phyloP scores from a whole-genome alignment of 176 grass and related monocot species.

The Pontederia crassipes region DNA sequence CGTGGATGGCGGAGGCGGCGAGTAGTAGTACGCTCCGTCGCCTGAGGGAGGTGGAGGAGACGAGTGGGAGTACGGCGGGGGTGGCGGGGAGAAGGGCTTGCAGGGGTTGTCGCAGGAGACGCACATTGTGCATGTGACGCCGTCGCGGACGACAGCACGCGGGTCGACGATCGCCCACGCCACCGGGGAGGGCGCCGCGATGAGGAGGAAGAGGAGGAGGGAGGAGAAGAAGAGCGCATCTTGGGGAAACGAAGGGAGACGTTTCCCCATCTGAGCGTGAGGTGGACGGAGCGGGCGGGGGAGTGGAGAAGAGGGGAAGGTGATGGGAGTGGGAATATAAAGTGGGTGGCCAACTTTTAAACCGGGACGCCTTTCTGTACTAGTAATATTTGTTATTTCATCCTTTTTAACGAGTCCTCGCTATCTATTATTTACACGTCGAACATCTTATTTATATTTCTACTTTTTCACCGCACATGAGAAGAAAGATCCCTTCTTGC shows the following conservation, averaged over 20 bases:
- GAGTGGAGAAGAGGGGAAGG: background rate
- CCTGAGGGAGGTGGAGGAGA: slow-evolving; percentile 10
- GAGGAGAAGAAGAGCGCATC: background rate
- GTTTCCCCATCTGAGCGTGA: slow-evolving; percentile 2
- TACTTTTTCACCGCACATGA: too few species aligned
- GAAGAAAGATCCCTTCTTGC: too few species aligned
- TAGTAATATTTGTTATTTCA: too few species aligned
- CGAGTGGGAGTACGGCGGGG: slow-evolving; percentile 19
- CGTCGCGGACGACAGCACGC: slow-evolving; percentile 37
- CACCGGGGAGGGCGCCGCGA: background rate
- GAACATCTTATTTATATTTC: too few species aligned
- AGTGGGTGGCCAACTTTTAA: too few species aligned
- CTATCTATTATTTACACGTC: too few species aligned
- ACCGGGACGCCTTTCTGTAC: too few species aligned
- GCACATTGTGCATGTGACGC: slow-evolving; percentile 78
- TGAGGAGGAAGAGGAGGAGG: slow-evolving; percentile 5
- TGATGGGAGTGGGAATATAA: background rate
- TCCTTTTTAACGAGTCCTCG: too few species aligned
- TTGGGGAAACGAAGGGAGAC: background rate
- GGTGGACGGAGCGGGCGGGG: background rate
- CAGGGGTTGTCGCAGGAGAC: slow-evolving; percentile 75
- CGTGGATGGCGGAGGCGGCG: slow-evolving; percentile 24
- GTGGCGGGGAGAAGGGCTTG: slow-evolving; percentile 38
- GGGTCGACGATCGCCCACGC: background rate
- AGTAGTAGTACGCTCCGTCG: slow-evolving; percentile 15